These are phyloP conservation scores for Cladosporium halotolerans DNA, from an alignment of 2,329 filamentous ascomycete genomes.

Conservation along the genomic window DNA sequence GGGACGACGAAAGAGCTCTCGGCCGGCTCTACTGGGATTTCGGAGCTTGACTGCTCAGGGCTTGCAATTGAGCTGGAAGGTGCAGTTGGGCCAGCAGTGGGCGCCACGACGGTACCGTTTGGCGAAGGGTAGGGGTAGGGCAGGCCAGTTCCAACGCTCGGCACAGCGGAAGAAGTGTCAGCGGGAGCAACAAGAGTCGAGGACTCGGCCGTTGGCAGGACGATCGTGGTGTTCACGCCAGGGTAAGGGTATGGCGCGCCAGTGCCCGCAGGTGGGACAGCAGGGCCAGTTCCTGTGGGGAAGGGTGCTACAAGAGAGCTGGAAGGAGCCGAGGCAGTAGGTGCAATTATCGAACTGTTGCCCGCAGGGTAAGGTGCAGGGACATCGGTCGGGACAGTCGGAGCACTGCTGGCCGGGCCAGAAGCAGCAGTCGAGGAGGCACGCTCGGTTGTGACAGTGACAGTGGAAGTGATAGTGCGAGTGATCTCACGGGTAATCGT, in stretches of 20 bases:
- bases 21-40: background rate
- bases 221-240: background rate
- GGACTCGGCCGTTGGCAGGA: background rate
- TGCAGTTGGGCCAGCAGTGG: background rate
- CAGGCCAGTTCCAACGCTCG: background rate
- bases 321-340: slow-evolving; percentile 7
- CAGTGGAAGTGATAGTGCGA: background rate
- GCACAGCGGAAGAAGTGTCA: background rate
- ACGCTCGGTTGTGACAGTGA: slow-evolving; percentile 3
- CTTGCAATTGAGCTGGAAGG: slow-evolving; percentile 1
- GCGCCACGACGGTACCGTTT: slow-evolving; percentile 7
- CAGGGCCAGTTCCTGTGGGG: background rate
- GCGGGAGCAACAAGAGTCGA: background rate
- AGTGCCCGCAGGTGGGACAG: background rate
- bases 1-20: background rate
- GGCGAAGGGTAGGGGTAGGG: slow-evolving; percentile 1
- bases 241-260: slow-evolving; percentile 2
- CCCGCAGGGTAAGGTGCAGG: slow-evolving; percentile 8
- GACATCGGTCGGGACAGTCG: background rate
- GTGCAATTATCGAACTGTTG: slow-evolving; percentile 2
- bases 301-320: slow-evolving; percentile 1
- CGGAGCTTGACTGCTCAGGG: background rate
- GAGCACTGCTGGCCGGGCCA: background rate
- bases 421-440: background rate
- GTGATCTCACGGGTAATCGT: background rate